A percentile compares a stretch with the other conserved stretches of the same genome.
These are phyloP conservation scores for Penicillium sp. DNA, from an alignment of 2,329 filamentous ascomycete species.

Conservation along the genomic window DNA sequence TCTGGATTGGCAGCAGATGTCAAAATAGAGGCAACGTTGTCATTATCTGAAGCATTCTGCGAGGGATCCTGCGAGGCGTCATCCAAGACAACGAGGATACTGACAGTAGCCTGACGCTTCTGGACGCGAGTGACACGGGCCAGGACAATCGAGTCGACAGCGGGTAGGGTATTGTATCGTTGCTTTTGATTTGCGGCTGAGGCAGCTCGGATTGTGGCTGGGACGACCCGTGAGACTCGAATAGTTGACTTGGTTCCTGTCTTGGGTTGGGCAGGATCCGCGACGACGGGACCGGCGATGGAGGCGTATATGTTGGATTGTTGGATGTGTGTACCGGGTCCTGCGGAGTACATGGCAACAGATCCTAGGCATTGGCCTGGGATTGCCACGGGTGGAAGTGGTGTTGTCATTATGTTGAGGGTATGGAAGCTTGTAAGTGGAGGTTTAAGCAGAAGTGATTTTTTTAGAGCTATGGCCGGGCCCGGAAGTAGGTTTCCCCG, in stretches of 20 bases:
- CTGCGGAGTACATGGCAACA: slow-evolving; percentile 65
- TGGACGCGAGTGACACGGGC: slow-evolving; percentile 83
- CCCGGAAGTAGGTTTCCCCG: slow-evolving; percentile 17
- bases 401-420: slow-evolving; percentile 26
- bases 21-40: slow-evolving; percentile 39
- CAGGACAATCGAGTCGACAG: slow-evolving; percentile 77
- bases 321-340: slow-evolving; percentile 81
- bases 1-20: slow-evolving; percentile 41
- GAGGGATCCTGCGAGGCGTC: slow-evolving; percentile 25
- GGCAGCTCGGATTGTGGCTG: slow-evolving; percentile 2
- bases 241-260: slow-evolving; percentile 39
- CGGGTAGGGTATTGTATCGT: slow-evolving; percentile 73
- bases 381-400: slow-evolving; percentile 59
- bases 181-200: slow-evolving; percentile 29
- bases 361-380: slow-evolving; percentile 81
- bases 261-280: slow-evolving; percentile 47
- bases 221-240: slow-evolving; percentile 34
- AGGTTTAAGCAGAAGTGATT: background rate
- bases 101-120: slow-evolving; percentile 79
- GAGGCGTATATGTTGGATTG: slow-evolving; percentile 76
- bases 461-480: slow-evolving; percentile 2
- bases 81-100: slow-evolving; percentile 79
- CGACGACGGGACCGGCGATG: slow-evolving; percentile 69
- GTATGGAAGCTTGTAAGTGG: background rate
- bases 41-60: slow-evolving; percentile 34